Percentiles rank a stretch among this genome's conserved stretches.
These are phyloP conservation scores for Globisporangium nunn DNA, from an alignment of 352 stramenopile species.

Conservation along the genomic window DNA sequence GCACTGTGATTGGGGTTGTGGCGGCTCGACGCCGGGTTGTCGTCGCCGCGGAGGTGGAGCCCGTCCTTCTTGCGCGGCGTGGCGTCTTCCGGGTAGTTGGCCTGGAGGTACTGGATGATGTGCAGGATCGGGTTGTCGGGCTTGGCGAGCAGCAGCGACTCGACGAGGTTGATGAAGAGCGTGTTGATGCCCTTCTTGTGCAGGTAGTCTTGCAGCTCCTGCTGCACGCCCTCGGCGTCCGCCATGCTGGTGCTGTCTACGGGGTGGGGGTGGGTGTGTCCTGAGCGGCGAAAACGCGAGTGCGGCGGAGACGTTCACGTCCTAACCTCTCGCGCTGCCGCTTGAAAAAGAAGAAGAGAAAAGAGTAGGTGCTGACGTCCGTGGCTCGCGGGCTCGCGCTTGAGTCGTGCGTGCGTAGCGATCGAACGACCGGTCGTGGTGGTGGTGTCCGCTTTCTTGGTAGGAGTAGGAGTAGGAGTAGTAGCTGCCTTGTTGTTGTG, in stretches of 20 bases:
- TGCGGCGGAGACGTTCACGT: background rate
- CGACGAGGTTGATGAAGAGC: constrained; percentile 89
- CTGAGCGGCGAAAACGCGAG: background rate
- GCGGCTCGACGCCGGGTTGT: constrained; percentile 34
- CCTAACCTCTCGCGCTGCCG: too few species aligned
- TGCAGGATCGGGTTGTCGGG: constrained; percentile 85
- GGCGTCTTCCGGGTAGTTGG: constrained; percentile 83
- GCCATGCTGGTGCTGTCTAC: constrained; percentile 30
- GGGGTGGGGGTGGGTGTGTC: too few species aligned
- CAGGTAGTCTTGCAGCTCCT: constrained; percentile 89
- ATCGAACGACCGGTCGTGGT: background rate
- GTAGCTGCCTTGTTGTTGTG: too few species aligned
- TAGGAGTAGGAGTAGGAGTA: too few species aligned
- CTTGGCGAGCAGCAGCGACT: constrained; percentile 86
- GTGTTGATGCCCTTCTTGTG: constrained; percentile 91
- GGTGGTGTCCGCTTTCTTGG: background rate
- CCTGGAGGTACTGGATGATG: constrained; percentile 87
- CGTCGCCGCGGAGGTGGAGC: constrained; percentile 22
- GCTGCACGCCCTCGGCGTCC: constrained; percentile 82
- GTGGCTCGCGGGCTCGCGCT: background rate
- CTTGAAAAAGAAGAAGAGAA: background rate
- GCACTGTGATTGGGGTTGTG: constrained; percentile 14
- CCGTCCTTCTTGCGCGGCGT: constrained; percentile 33
- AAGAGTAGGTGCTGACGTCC: background rate
- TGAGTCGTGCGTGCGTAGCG: background rate